phyloP scores from a whole-genome alignment of 805 yeast genomes.

The Isabelozyma heimii region DNA sequence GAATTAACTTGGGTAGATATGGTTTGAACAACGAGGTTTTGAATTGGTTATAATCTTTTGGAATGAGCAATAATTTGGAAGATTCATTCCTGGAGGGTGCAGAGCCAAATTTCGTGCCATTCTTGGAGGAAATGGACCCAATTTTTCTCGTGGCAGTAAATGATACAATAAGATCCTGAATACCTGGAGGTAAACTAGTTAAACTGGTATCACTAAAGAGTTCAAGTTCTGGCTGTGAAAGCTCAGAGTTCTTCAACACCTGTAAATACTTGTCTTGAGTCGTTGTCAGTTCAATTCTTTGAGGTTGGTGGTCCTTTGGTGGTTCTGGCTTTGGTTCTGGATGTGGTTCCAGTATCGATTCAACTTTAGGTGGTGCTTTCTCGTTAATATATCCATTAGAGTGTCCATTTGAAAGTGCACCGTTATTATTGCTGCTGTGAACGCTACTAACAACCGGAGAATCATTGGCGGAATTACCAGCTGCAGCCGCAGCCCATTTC shows the following conservation, averaged over 20 bases:
- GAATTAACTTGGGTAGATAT: conserved; percentile 27
- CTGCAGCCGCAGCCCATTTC: conserved; percentile 58
- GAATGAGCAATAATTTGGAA: conserved; percentile 20
- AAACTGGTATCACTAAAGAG: conserved; percentile 35
- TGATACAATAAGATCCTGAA: conserved; percentile 40
- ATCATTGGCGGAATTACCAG: conserved; percentile 18
- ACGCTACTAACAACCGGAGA: background rate
- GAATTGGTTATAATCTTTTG: conserved; percentile 19
- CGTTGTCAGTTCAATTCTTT: conserved; percentile 3
- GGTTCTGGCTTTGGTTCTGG: background rate
- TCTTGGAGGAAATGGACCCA: conserved; percentile 1
- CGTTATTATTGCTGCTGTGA: background rate
- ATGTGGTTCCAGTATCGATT: background rate
- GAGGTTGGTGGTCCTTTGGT: background rate
- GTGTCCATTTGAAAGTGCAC: conserved; percentile 1
- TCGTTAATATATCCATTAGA: background rate
- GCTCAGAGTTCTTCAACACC: conserved; percentile 27
- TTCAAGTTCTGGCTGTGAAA: conserved; percentile 28
- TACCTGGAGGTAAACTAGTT: conserved; percentile 38
- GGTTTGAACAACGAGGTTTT: conserved; percentile 30
- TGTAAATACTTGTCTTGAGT: conserved; percentile 13
- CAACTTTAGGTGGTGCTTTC: background rate
- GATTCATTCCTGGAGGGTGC: conserved; percentile 8
- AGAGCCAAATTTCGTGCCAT: background rate
- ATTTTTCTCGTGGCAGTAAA: conserved; percentile 31